Evolutionary conservation across 2,329 filamentous ascomycete species (phyloP), one percentile per base, ranked within the genome.

Genomic region (Diaporthe sp.): DNA sequence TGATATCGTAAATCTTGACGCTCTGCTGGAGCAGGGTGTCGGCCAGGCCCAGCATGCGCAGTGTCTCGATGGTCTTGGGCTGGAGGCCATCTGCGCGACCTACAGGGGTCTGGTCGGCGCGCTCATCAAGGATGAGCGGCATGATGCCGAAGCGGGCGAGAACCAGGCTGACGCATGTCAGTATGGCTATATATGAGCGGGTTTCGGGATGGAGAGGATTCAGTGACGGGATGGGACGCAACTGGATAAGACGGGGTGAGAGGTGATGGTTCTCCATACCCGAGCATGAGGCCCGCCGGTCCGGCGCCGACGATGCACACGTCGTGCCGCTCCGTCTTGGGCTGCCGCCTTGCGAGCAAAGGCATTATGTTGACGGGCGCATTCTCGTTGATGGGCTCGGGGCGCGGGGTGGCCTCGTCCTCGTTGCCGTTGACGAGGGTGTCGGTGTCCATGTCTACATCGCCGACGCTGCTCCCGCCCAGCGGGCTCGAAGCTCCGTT

Each of bases 41-140:
- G 22, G 90, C 91, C n/a, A 94, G 83, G 31, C 91, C 86, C 84
- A 94, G 89, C 83, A 94, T 92, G 77, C 89, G 88, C 78, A 94
- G 88, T 0, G 92, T 94, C 83, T 94, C 92, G 79, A 94, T 93
- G 1, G 92, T 92, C 83, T 94, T 94, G 65, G 92, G 92, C 80
- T 94, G 92, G 65, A 94, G 85, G 51, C 92, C 92, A 82, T 94
- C 92, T 75, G 92, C 92, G 80, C 86, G 87, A 78, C 93, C 93
- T 12, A 92, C 92, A 8, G 90, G 87, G 1, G 94, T 95, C 80
- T 91, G 91, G 79, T 93, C 90, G 46, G 90, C 86, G 77, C 93
- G 86, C 81, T 95, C 92, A 84, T 95, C 94, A 67, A 95, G 86
- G 60, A 95, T 88, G 55, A 89, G 87, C 4, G 90, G 88, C 73